phyloP scores from a whole-genome alignment of 148 eudicot species.

The Gaultheria prostrata region DNA sequence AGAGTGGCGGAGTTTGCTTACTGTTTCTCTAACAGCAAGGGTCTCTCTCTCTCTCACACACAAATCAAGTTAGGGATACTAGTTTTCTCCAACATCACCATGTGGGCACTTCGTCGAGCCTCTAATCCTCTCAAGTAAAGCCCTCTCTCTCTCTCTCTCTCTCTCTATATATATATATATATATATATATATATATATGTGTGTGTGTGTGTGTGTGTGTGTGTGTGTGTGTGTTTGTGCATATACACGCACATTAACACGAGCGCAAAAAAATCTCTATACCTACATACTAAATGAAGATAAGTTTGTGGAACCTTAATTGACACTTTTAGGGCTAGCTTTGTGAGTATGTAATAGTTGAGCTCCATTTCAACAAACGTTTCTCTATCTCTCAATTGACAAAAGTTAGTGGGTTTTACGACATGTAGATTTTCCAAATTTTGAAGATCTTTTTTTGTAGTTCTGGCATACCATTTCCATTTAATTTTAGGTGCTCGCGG shows the following conservation, averaged over 20 bases:
- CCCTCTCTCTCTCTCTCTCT: background rate
- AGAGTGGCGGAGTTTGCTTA: background rate
- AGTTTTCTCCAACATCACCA: slow-evolving; percentile 16
- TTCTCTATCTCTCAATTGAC: background rate
- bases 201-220: too few relatives aligned
- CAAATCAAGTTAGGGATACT: background rate
- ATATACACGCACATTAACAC: background rate
- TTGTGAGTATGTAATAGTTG: background rate
- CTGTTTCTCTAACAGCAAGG: background rate
- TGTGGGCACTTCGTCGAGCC: slow-evolving; percentile 79
- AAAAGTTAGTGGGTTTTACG: background rate
- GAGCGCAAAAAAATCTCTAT: background rate
- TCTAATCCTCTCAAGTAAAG: slow-evolving; percentile 45
- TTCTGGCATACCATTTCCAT: background rate
- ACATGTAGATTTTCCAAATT: background rate
- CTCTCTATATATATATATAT: background rate
- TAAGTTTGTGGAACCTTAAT: too few relatives aligned
- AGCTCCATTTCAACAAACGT: background rate
- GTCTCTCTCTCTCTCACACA: background rate
- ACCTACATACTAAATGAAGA: too few relatives aligned
- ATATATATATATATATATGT: background rate
- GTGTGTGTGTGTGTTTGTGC: too few relatives aligned
- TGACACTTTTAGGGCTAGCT: background rate
- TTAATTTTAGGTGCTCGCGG: background rate
- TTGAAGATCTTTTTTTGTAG: background rate